phyloP scores from a whole-genome alignment of 2,329 filamentous ascomycete genomes.

The Boeremia exigua region DNA sequence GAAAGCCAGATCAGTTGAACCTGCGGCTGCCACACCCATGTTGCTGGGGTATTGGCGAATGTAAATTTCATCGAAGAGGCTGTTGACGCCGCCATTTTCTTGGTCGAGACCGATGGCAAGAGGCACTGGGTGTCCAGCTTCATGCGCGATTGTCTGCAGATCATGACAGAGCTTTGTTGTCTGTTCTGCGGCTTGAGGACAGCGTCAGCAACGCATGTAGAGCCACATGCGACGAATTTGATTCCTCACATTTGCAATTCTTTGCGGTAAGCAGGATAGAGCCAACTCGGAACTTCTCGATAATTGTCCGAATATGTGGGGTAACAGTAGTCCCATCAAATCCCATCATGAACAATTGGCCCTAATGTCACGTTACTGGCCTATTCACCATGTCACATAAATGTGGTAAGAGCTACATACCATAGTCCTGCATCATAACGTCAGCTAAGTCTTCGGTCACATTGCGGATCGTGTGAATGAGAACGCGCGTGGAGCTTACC shows the following conservation, averaged over 20 bases:
- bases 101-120: conserved; percentile 92
- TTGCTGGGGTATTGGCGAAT: conserved; percentile 96
- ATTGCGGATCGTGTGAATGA: conserved; percentile 30
- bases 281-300: conserved; percentile 84
- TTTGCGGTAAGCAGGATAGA: conserved; percentile 85
- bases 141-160: conserved; percentile 87
- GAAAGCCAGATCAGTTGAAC: conserved; percentile 82
- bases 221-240: conserved; percentile 17
- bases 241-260: conserved; percentile 76
- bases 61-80: conserved; percentile 92
- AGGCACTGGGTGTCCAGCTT: conserved; percentile 88
- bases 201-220: conserved; percentile 27
- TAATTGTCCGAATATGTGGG: conserved; percentile 79
- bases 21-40: conserved; percentile 95
- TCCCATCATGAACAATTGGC: conserved; percentile 81
- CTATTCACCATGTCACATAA: conserved; percentile 24
- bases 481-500: conserved; percentile 59
- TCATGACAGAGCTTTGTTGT: conserved; percentile 88
- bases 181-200: conserved; percentile 78
- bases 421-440: conserved; percentile 52
- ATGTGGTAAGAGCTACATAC: conserved; percentile 38
- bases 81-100: conserved; percentile 98
- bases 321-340: conserved; percentile 86
- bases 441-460: conserved; percentile 43
- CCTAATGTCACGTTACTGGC: conserved; percentile 60